A percentile compares a stretch with the other conserved stretches of the same genome.
Conservation (phyloP, 2,329 filamentous ascomycete species). For the Sodiomyces alkalinus region DNA sequence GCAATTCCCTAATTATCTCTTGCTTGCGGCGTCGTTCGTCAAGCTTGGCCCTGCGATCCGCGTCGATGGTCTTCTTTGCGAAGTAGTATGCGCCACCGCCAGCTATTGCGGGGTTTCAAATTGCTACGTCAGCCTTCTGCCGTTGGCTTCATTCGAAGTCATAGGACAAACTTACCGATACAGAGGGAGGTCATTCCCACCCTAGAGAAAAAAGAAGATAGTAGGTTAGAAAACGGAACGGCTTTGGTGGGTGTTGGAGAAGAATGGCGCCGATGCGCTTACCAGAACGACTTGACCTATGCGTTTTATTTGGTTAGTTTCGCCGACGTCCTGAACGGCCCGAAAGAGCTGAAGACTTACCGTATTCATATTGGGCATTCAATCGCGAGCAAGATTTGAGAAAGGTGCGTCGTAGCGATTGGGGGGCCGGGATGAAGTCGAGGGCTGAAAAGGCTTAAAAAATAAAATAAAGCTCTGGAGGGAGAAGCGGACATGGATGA, state of each 20-base stretch:
- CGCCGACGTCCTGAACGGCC: no score
- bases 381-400: no score
- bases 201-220: constrained; percentile 33
- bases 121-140: constrained; percentile 6
- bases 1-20: constrained; percentile 39
- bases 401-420: no score
- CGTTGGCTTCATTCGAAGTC: neutral
- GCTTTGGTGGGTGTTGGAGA: constrained; percentile 2
- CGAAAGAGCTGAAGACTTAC: constrained; percentile 21
- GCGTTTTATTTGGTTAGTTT: no score
- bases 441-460: no score
- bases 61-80: constrained; percentile 88
- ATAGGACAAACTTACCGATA: constrained; percentile 41
- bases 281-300: constrained; percentile 54
- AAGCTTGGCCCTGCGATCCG: constrained; percentile 61
- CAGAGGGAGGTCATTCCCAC: constrained; percentile 85
- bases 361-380: constrained; percentile 39
- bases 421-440: no score
- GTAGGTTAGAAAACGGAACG: constrained; percentile 5
- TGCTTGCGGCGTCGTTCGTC: constrained; percentile 52
- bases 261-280: constrained; percentile 12
- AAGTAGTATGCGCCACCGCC: constrained; percentile 91
- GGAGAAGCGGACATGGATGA: no score
- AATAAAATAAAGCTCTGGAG: no score
- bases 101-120: constrained; percentile 41